Evolutionary conservation across 2,329 filamentous ascomycete species (phyloP).

Genomic region (Scorias spongiosa): DNA sequence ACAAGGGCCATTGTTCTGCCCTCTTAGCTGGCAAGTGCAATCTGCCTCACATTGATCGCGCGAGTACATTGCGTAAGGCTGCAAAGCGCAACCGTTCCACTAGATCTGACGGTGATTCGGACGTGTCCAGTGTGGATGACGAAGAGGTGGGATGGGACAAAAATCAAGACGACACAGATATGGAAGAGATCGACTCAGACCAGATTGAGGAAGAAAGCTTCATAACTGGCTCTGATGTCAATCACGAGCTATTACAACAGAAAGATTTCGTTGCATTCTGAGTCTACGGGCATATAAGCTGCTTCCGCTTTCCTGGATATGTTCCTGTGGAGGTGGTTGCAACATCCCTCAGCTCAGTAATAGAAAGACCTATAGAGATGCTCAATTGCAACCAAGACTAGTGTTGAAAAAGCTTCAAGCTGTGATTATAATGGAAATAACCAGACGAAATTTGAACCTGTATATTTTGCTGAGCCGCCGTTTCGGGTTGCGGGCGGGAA

Average conservation of each 20-base stretch:
- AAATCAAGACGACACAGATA: constrained; percentile 49
- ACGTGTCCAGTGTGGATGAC: constrained; percentile 67
- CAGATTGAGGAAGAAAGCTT: constrained; percentile 25
- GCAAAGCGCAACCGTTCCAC: constrained; percentile 28
- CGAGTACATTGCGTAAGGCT: constrained; percentile 57
- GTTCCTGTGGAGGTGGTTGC: not conserved
- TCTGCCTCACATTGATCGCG: constrained; percentile 74
- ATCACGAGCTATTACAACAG: constrained; percentile 35
- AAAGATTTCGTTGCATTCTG: constrained; percentile 34
- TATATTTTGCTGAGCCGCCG: no score
- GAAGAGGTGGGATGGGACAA: constrained; percentile 42
- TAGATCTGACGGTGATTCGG: constrained; percentile 25
- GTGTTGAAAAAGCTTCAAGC: no score
- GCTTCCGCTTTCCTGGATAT: not conserved
- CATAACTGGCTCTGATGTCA: constrained; percentile 21
- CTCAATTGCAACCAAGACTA: no score
- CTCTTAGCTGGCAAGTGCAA: constrained; percentile 50
- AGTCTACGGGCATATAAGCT: not conserved
- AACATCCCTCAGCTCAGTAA: not conserved
- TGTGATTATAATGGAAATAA: no score
- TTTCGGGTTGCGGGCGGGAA: no score
- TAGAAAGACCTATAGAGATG: no score
- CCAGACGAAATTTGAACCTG: no score
- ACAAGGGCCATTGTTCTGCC: constrained; percentile 68
- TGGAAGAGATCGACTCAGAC: constrained; percentile 23